A percentile compares a stretch with the other conserved stretches of the same genome.
Conservation (phyloP, 345 rosid species). For the Litchi chinensis region DNA sequence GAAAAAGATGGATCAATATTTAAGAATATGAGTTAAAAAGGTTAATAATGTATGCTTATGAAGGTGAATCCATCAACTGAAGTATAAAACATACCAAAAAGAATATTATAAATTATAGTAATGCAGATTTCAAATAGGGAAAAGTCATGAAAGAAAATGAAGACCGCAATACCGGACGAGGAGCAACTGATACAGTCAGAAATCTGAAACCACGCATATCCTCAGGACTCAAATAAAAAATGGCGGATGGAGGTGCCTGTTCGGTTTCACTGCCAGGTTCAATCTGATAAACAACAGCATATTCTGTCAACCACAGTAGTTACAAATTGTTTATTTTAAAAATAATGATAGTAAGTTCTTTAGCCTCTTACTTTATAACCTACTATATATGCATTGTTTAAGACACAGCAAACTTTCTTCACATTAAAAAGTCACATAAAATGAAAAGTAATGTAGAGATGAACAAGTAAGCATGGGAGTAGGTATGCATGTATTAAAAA, state of each 20-base stretch:
- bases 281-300: conserved; percentile 48
- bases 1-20: neutral
- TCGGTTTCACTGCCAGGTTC: conserved; percentile 99
- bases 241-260: conserved; percentile 97
- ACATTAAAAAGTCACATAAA: neutral
- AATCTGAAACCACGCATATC: conserved; percentile 87
- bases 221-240: conserved; percentile 71
- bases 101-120: neutral
- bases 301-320: conserved; percentile 19
- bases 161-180: conserved; percentile 70
- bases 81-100: neutral
- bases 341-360: conserved; percentile 7
- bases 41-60: neutral
- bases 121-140: conserved; percentile 23
- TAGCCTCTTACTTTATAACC: conserved; percentile 7
- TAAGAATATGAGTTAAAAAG: neutral
- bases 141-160: neutral
- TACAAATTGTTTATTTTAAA: conserved; percentile 7
- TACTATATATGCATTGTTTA: neutral
- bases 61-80: neutral
- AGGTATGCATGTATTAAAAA: neutral
- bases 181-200: conserved; percentile 93
- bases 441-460: conserved; percentile 1
- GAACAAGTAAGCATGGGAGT: neutral
- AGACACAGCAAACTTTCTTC: conserved; percentile 10